Base-by-base conservation (phyloP, 192 early-diverging fungal species). In the Glomus cerebriforme region DNA sequence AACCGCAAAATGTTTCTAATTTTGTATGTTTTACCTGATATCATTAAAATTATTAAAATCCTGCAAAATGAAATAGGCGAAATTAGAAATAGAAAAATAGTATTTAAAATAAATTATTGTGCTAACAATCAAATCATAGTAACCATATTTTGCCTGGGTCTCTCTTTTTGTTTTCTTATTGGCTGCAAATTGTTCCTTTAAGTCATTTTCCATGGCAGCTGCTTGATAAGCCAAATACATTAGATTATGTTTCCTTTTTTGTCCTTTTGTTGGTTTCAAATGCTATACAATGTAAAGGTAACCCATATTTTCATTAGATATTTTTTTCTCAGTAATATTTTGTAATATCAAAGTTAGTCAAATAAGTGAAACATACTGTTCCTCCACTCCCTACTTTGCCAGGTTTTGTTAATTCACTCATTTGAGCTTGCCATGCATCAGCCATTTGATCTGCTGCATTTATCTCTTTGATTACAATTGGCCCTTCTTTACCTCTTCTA, bases 231-330 rank as follows among this genome's bases (percentile, higher is more conserved):
- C 94, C 45, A 95, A 79, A 32, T 90, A 92, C 90, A 94, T 91
- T 74, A 94, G 88, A 74, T 95, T 95, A 84, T 94, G 89, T 74
- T 91, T 93, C 49, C 88, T 88, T 77, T 92, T 92, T 79, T 93
- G 91, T 74, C 81, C 79, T 47, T 83, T 82, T 65, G 83, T 85
- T 15, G 88, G 87, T 74, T 88, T 84, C 72, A 88, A 81, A 63
- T 86, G 85, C 83, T 89, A 80, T 19, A 71, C 27, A 64, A 64
- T n/a, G 3, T 10, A 75, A 32, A 37, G 2, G 13, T 19, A 43
- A 9, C 1, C 37, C 26, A 15, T 47, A 13, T 54, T 49, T 43
- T 73, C 22, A 29, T 17, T 31, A 10, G 7, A 73, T 54, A 47
- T 22, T 73, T 7, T 47, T 2, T 31, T 54, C 22, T 54, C 12